Conservation (phyloP, 805 yeast genomes). For the Starmerella floris region DNA sequence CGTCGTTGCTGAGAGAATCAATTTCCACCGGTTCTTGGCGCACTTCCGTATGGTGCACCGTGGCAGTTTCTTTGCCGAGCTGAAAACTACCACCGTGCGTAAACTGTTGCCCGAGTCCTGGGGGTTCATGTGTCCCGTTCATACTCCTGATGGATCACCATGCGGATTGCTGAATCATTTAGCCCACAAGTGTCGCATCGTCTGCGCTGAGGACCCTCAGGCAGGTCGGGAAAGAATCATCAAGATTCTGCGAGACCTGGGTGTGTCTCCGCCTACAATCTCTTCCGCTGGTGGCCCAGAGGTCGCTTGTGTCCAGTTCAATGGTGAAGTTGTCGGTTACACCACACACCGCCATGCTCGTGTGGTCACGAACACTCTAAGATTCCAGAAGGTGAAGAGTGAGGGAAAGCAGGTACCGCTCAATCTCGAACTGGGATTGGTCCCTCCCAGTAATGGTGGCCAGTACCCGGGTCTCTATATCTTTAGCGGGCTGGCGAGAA, state of each 20-base stretch:
- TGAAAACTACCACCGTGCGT: constrained; percentile 94
- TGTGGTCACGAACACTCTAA: constrained; percentile 73
- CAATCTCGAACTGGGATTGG: constrained; percentile 84
- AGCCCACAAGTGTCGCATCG: constrained; percentile 83
- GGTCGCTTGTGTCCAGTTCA: constrained; percentile 80
- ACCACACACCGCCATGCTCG: constrained; percentile 79
- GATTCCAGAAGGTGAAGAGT: constrained; percentile 68
- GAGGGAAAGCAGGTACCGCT: constrained; percentile 55
- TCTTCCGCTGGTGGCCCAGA: constrained; percentile 77
- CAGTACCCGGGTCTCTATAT: constrained; percentile 92
- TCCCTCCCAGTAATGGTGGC: constrained; percentile 90
- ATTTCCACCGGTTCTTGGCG: constrained; percentile 91
- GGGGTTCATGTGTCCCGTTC: constrained; percentile 98
- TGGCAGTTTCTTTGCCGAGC: constrained; percentile 97
- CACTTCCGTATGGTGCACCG: constrained; percentile 99
- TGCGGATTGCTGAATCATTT: constrained; percentile 96
- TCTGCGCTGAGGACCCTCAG: constrained; percentile 36
- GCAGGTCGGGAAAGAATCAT: constrained; percentile 8
- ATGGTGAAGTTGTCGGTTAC: constrained; percentile 90
- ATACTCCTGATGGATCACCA: constrained; percentile 98
- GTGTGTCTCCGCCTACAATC: constrained; percentile 67
- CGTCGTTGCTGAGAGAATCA: constrained; percentile 96
- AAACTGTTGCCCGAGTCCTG: constrained; percentile 93
- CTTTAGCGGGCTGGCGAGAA: constrained; percentile 85
- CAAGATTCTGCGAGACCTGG: constrained; percentile 54